Evolutionary conservation across 495 filamentous ascomycete genomes (phyloP).

Genomic region (Cairneyella variabilis): DNA sequence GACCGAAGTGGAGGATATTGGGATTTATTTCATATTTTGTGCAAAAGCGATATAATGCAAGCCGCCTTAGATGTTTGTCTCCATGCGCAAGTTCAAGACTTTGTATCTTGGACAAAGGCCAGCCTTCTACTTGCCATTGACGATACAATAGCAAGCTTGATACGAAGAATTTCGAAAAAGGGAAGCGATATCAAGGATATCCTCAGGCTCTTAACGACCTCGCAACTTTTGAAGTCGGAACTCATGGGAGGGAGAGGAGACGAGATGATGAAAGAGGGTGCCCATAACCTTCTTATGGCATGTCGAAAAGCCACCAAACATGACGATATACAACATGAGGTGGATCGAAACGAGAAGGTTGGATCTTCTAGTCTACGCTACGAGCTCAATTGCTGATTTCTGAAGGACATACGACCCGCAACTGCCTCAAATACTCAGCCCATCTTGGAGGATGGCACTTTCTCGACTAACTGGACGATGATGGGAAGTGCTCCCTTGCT

Average conservation of each 20-base stretch:
- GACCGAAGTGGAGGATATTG: neutral
- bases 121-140: constrained; percentile 10
- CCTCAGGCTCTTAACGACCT: constrained; percentile 6
- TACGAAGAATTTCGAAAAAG: constrained; percentile 2
- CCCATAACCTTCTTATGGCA: constrained; percentile 2
- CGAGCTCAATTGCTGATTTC: neutral
- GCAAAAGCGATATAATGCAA: constrained; percentile 8
- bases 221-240: constrained; percentile 8
- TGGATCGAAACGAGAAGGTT: neutral
- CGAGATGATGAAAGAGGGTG: constrained; percentile 6
- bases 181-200: constrained; percentile 12
- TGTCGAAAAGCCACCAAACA: constrained; percentile 2
- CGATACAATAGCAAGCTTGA: constrained; percentile 5
- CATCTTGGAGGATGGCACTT: neutral
- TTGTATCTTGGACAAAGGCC: constrained; percentile 12
- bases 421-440: constrained; percentile 1
- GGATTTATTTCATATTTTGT: constrained; percentile 11
- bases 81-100: neutral
- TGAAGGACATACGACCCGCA: neutral
- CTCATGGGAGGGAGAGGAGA: neutral
- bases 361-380: neutral
- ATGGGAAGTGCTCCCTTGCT: neutral
- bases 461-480: neutral
- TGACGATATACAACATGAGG: neutral
- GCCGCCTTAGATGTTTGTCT: constrained; percentile 8